These are phyloP conservation scores for Ustilago tritici DNA, from an alignment of 1,284 basidiomycete species.

Conservation along the genomic window DNA sequence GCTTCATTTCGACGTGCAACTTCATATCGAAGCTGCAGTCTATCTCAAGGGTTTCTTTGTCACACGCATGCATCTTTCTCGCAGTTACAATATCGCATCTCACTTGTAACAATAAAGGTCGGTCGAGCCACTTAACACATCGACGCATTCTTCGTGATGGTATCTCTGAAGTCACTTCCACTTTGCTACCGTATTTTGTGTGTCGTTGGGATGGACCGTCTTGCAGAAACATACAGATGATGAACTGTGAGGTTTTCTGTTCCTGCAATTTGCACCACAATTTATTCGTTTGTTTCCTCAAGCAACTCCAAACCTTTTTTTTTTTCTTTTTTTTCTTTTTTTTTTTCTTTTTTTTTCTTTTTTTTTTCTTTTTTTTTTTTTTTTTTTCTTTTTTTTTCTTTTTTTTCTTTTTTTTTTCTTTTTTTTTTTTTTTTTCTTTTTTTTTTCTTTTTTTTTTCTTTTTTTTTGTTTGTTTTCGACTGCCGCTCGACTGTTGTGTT, in stretches of 20 bases:
- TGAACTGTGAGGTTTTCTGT: not conserved
- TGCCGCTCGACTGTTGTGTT: not conserved
- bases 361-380: not conserved
- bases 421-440: not conserved
- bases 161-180: conserved; percentile 18
- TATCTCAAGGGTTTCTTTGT: conserved; percentile 11
- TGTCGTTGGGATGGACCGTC: not conserved
- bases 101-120: conserved; percentile 35
- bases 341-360: no score
- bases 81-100: conserved; percentile 16
- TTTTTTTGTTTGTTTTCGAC: no score
- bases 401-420: not conserved
- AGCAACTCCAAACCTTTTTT: not conserved
- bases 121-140: conserved; percentile 60
- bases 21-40: not conserved
- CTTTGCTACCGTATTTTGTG: not conserved
- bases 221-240: not conserved
- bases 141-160: conserved; percentile 39
- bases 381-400: not conserved
- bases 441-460: not conserved
- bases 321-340: not conserved
- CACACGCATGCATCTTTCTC: conserved; percentile 33
- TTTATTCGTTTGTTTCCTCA: not conserved
- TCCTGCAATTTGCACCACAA: no score
- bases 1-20: conserved; percentile 6